phyloP scores from a whole-genome alignment of 768 basidiomycete species.

The Gyrodon lividus region DNA sequence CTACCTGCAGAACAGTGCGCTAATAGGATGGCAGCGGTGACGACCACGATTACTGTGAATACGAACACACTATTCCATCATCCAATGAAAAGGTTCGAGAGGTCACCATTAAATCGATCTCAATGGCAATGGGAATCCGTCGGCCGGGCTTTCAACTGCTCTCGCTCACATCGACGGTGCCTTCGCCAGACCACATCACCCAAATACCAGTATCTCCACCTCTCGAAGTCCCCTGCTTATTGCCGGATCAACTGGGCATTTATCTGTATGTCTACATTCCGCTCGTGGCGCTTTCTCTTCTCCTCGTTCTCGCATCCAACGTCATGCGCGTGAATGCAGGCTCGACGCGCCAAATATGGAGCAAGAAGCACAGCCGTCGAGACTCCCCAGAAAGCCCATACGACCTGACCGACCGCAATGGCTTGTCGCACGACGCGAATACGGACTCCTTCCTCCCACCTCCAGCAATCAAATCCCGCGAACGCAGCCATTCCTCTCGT shows the following conservation, averaged over 20 bases:
- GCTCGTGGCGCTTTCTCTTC: conserved; percentile 57
- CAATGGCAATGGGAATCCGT: conserved; percentile 84
- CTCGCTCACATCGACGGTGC: conserved; percentile 53
- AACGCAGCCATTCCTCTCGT: not conserved
- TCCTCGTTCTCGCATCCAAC: conserved; percentile 39
- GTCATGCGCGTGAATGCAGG: conserved; percentile 12
- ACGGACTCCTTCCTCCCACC: conserved; percentile 16
- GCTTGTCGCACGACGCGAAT: conserved; percentile 3
- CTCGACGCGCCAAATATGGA: conserved; percentile 6
- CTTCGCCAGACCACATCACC: conserved; percentile 28
- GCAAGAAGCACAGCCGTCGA: conserved; percentile 7
- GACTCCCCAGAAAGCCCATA: conserved; percentile 5
- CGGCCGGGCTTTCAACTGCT: conserved; percentile 89
- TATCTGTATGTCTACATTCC: conserved; percentile 76
- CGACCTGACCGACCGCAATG: conserved; percentile 11
- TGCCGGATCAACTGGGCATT: conserved; percentile 83
- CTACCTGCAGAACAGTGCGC: not conserved
- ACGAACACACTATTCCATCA: conserved; percentile 44
- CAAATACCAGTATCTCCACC: conserved; percentile 31
- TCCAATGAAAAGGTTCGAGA: conserved; percentile 49
- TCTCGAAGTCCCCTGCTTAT: conserved; percentile 65
- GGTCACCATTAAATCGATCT: conserved; percentile 86
- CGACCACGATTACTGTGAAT: conserved; percentile 95
- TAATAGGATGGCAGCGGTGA: conserved; percentile 60
- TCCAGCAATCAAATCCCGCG: conserved; percentile 16